Evolutionary conservation across 1,284 basidiomycete genomes (phyloP).

Genomic region (Cryptococcus jaspeensis): DNA sequence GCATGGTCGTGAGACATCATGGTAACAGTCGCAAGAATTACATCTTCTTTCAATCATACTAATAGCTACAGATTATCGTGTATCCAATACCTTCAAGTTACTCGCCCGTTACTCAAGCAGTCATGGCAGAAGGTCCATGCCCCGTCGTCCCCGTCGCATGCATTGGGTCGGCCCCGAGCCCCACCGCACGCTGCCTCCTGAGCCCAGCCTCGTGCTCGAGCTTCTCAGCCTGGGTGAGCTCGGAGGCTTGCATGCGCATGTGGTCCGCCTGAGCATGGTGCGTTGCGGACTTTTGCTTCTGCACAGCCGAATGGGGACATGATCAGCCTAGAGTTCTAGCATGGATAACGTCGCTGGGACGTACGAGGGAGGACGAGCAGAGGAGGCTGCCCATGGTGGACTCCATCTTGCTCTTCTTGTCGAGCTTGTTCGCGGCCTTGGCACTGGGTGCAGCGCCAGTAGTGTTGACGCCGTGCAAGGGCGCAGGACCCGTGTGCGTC

Average conservation of each 20-base stretch:
- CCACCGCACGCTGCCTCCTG: slow-evolving; percentile 22
- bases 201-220: slow-evolving; percentile 23
- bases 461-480: slow-evolving; percentile 8
- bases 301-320: background rate
- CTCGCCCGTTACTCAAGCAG: background rate
- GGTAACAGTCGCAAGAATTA: no score
- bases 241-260: slow-evolving; percentile 22
- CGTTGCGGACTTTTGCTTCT: slow-evolving; percentile 16
- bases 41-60: no score
- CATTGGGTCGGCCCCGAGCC: slow-evolving; percentile 21
- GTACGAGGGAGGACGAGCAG: slow-evolving; percentile 15
- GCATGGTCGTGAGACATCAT: no score
- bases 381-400: slow-evolving; percentile 15
- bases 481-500: slow-evolving; percentile 18
- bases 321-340: background rate
- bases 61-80: no score
- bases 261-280: slow-evolving; percentile 23
- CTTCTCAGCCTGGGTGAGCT: slow-evolving; percentile 18
- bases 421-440: slow-evolving; percentile 15
- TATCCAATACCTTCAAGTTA: background rate
- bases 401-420: slow-evolving; percentile 20
- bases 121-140: slow-evolving; percentile 5
- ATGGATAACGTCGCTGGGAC: background rate
- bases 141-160: slow-evolving; percentile 20
- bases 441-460: slow-evolving; percentile 3